Evolutionary conservation across 768 basidiomycete genomes (phyloP), one percentile per base, ranked within the genome.

Genomic region (Nidula microcarpa): DNA sequence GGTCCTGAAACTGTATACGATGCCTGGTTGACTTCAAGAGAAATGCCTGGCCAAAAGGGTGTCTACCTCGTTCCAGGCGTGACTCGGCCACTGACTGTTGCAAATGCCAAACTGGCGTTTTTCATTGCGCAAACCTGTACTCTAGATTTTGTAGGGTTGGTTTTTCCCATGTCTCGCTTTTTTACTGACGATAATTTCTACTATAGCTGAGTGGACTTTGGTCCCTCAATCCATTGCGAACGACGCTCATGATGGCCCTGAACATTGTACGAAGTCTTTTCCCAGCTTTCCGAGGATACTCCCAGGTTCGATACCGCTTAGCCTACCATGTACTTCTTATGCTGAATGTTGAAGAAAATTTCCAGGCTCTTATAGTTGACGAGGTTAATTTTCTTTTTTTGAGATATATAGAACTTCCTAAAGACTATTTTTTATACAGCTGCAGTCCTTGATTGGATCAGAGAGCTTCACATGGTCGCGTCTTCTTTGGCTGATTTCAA

Each of bases 221-320:
- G 64, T 63, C 65, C 49, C 68, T 86, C 34, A 87, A 91, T 59
- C 90, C 89, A 34, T 59, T 84, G 47, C 79, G 89, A 54, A 84
- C 87, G 17, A 72, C 79, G n/a, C 71, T 88, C 51, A 85, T 92
- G 82, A 70, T 91, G 66, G 52, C 77, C 54, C 70, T 91, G 58
- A 87, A 90, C 66, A 68, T 91, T 49, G 60, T 85, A 53, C 81
- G 88, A 59, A 91, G 89, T 56, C 70, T 87, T 54, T 84, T 91
- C 63, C 90, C 90, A 35, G 91, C 89, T 8, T 87, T 88, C 68
- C 81, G 88, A 69, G 86, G 88, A 56, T 92, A 90, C 73, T 91
- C 91, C 7, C 91, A 92, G 71, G 80, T 79, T 54, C 52, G 70
- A 65, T 56, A 51, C 39, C 53, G 54, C 50, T 46, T 49, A 35